phyloP scores from a whole-genome alignment of 75 land plant species.

The Larix kaempferi region DNA sequence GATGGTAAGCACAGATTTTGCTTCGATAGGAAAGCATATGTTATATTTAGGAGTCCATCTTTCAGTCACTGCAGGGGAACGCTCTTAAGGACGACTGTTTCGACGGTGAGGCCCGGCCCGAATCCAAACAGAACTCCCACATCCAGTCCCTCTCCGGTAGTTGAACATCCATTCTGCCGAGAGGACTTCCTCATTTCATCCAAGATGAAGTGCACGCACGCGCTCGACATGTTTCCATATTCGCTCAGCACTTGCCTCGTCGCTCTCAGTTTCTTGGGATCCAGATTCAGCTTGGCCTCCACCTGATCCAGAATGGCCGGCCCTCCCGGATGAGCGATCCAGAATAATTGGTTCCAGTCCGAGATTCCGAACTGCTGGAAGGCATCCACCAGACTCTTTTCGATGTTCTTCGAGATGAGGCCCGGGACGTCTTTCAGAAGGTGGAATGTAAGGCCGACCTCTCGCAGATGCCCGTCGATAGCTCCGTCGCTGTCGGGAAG shows the following conservation, averaged over 20 bases:
- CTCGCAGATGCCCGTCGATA: slow-evolving; percentile 20
- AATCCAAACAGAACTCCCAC: slow-evolving; percentile 50
- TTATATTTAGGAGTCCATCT: no score
- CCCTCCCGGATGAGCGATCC: slow-evolving; percentile 41
- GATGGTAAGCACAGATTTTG: no score
- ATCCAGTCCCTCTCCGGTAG: slow-evolving; percentile 45
- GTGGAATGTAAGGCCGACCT: slow-evolving; percentile 20
- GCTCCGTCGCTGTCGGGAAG: slow-evolving; percentile 27
- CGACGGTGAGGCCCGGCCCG: slow-evolving; percentile 57
- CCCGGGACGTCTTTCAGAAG: slow-evolving; percentile 29
- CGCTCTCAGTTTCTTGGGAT: slow-evolving; percentile 10
- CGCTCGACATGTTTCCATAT: slow-evolving; percentile 29
- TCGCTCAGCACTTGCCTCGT: slow-evolving; percentile 21
- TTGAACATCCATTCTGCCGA: slow-evolving; percentile 10
- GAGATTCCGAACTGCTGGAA: slow-evolving; percentile 9
- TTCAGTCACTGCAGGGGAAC: neutral
- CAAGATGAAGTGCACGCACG: slow-evolving; percentile 27
- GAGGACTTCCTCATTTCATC: slow-evolving; percentile 38
- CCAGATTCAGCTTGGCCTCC: slow-evolving; percentile 6
- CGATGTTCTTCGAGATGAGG: slow-evolving; percentile 22
- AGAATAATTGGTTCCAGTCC: slow-evolving; percentile 22
- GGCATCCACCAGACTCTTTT: slow-evolving; percentile 2
- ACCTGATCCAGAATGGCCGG: slow-evolving; percentile 20
- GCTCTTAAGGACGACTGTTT: slow-evolving; percentile 35
- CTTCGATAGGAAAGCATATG: no score